phyloP scores from a whole-genome alignment of 441 rosid genomes.

The Arabidopsis lyrata region DNA sequence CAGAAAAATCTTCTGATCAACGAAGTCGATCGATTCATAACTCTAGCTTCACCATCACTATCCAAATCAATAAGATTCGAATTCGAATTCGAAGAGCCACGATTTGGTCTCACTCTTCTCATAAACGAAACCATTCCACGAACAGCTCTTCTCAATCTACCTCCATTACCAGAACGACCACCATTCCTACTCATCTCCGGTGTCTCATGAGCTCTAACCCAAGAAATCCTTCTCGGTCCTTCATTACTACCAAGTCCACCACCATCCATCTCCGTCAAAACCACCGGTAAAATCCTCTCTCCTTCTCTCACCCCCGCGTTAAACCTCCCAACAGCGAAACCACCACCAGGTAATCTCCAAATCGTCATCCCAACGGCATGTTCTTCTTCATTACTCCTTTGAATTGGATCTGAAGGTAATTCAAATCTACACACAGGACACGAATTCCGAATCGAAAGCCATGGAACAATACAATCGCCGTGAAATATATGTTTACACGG shows the following conservation, averaged over 20 bases:
- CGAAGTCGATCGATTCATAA: constrained; percentile 35
- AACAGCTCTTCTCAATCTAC: constrained; percentile 59
- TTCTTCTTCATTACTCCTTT: constrained; percentile 27
- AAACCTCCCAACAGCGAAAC: constrained; percentile 81
- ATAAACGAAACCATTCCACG: constrained; percentile 63
- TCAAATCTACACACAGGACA: constrained; percentile 77
- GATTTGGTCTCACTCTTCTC: constrained; percentile 55
- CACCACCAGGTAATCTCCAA: constrained; percentile 82
- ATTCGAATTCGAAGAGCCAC: constrained; percentile 8
- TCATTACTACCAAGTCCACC: constrained; percentile 55
- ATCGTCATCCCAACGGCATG: constrained; percentile 65
- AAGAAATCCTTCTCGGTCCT: constrained; percentile 52
- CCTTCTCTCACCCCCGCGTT: constrained; percentile 56
- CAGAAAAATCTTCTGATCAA: constrained; percentile 40
- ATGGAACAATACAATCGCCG: constrained; percentile 69
- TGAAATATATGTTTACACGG: constrained; percentile 79
- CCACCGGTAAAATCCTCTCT: constrained; percentile 63
- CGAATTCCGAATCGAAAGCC: constrained; percentile 71
- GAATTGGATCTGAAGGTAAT: constrained; percentile 54
- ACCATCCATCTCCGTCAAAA: constrained; percentile 70
- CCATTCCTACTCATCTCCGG: constrained; percentile 47
- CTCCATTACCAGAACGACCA: constrained; percentile 39
- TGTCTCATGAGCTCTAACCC: constrained; percentile 52
- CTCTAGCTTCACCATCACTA: constrained; percentile 27
- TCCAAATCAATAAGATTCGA: constrained; percentile 27